Conservation (phyloP, 352 stramenopile species). For the Pythium guiyangense region DNA sequence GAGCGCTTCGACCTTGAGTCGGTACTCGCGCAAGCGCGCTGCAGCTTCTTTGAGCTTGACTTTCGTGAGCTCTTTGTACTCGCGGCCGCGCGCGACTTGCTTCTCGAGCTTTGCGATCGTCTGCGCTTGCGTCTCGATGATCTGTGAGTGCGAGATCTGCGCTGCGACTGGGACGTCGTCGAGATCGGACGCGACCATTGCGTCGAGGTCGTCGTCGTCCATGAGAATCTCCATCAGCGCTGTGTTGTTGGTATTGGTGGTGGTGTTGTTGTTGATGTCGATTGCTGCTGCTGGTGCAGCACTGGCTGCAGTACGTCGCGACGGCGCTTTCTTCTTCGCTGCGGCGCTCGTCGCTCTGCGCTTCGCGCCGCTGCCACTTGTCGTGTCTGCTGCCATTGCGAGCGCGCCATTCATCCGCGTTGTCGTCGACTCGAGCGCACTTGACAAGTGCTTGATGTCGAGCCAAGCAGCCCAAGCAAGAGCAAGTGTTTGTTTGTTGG, state of each 20-base stretch:
- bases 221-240: slow-evolving; percentile 13
- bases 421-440: no score
- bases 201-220: slow-evolving; percentile 10
- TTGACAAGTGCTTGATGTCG: no score
- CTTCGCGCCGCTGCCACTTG: not conserved
- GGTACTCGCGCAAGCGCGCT: slow-evolving; percentile 51
- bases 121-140: slow-evolving; percentile 63
- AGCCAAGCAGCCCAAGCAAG: no score
- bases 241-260: not conserved
- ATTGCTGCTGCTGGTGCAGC: not conserved
- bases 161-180: slow-evolving; percentile 18
- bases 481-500: no score
- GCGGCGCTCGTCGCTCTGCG: not conserved
- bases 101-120: slow-evolving; percentile 42
- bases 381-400: not conserved
- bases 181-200: slow-evolving; percentile 4
- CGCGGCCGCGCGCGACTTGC: slow-evolving; percentile 25
- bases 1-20: slow-evolving; percentile 48
- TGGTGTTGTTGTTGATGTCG: not conserved
- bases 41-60: slow-evolving; percentile 66
- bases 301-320: no score
- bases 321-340: no score
- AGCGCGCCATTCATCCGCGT: slow-evolving; percentile 6
- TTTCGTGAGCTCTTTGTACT: slow-evolving; percentile 62
- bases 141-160: slow-evolving; percentile 61